phyloP scores from a whole-genome alignment of 768 basidiomycete genomes.

The Trametes villosa region DNA sequence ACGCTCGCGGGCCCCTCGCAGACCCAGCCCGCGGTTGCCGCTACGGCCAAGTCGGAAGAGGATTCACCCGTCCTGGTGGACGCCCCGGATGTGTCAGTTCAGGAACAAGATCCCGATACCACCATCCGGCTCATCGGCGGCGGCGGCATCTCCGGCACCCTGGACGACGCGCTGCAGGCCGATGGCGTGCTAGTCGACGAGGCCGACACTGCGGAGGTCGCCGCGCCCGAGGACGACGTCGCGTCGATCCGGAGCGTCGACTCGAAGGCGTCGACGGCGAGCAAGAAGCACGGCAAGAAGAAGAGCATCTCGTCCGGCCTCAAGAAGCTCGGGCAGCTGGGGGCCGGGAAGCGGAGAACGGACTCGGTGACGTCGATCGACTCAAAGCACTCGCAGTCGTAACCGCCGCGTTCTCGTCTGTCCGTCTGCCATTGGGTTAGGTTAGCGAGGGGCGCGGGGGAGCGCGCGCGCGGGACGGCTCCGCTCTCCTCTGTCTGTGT shows the following conservation, averaged over 20 bases:
- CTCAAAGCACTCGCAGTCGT: conserved; percentile 33
- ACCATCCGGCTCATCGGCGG: conserved; percentile 66
- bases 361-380: conserved; percentile 54
- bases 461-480: background rate
- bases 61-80: conserved; percentile 33
- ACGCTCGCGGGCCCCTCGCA: conserved; percentile 14
- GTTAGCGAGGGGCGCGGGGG: conserved; percentile 13
- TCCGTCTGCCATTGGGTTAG: conserved; percentile 14
- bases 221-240: conserved; percentile 32
- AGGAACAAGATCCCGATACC: conserved; percentile 36
- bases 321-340: conserved; percentile 55
- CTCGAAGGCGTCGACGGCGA: conserved; percentile 39
- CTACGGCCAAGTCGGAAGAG: conserved; percentile 19
- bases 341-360: conserved; percentile 54
- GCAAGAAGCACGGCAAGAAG: conserved; percentile 53
- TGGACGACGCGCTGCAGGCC: conserved; percentile 35
- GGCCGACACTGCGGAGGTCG: conserved; percentile 35
- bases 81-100: conserved; percentile 20
- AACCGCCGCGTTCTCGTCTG: background rate
- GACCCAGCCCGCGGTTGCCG: background rate
- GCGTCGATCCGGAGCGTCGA: conserved; percentile 38
- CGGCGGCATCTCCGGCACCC: conserved; percentile 49
- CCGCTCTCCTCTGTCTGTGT: background rate
- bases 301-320: conserved; percentile 60
- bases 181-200: conserved; percentile 42